Percentiles rank a stretch among this genome's conserved stretches.
phyloP scores from a whole-genome alignment of 2,329 filamentous ascomycete genomes.

The Aspergillus brasiliensis region DNA sequence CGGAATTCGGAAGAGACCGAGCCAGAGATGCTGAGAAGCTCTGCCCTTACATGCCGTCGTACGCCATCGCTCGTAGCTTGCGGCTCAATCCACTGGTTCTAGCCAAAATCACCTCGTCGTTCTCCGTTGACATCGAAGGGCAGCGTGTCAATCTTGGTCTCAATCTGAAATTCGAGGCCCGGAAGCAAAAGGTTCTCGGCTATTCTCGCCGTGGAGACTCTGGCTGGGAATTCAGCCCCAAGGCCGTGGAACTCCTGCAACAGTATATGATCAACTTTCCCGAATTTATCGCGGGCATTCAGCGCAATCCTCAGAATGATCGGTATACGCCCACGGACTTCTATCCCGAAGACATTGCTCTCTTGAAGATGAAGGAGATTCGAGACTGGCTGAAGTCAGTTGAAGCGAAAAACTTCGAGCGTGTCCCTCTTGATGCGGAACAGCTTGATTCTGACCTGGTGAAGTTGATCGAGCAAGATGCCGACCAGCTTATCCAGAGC shows the following conservation, averaged over 20 bases:
- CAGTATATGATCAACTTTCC: constrained; percentile 94
- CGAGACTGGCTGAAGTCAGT: constrained; percentile 88
- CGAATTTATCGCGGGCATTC: constrained; percentile 89
- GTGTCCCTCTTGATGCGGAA: constrained; percentile 93
- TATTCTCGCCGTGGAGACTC: constrained; percentile 84
- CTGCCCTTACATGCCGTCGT: constrained; percentile 82
- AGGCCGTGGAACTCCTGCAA: constrained; percentile 76
- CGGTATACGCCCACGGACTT: constrained; percentile 84
- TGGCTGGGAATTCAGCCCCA: constrained; percentile 94
- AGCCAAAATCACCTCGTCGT: constrained; percentile 95
- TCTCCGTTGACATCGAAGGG: constrained; percentile 79
- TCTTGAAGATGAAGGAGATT: constrained; percentile 87
- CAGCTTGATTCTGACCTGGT: constrained; percentile 93
- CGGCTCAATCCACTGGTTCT: constrained; percentile 82
- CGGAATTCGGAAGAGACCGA: constrained; percentile 76
- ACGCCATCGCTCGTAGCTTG: constrained; percentile 80
- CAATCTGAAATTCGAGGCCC: constrained; percentile 95
- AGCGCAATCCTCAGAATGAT: constrained; percentile 80
- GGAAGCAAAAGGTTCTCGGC: constrained; percentile 92
- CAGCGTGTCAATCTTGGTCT: constrained; percentile 86
- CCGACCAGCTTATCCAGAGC: constrained; percentile 63
- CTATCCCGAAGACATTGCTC: constrained; percentile 73
- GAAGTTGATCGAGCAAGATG: constrained; percentile 73
- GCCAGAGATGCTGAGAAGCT: constrained; percentile 69
- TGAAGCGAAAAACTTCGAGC: constrained; percentile 88